Evolutionary conservation across 495 filamentous ascomycete genomes (phyloP), one percentile per base, ranked within the genome.

Genomic region (Penicillium canescens): DNA sequence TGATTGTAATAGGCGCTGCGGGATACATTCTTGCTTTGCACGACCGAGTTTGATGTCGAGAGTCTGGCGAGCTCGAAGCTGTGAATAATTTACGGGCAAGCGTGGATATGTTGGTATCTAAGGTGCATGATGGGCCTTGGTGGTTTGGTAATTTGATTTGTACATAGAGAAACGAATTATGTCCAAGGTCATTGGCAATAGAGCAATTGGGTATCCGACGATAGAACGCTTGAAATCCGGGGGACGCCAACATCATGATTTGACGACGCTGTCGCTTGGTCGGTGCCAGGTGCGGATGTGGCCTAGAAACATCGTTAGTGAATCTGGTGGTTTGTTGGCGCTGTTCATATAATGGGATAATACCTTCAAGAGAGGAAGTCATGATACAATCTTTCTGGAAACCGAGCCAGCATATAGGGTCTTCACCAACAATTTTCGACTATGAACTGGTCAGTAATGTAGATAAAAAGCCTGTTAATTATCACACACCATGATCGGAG

Each of bases 361-460:
- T 72, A 94, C 91, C 92, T 72, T 84, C 84, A 59, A 87, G 85
- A 63, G 92, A 97, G 51, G 89, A 88, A n/a, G 91, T 96, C 60
- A 97, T 83, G 39, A 98, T 92, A 24, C 86, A 87, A 62, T 96
- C 86, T 68, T 96, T 88, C 55, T 91, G 90, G 63, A 98, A 98
- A 10, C 85, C 86, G 14, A 98, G 64, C 89, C 93, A 96, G 63
- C 82, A 88, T 42, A 95, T 76, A 45, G 92, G 92, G 67, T 98
- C 89, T 51, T 85, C 80, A 61, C 96, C 93, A 21, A 96, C 82
- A 6, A 79, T 77, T 77, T 98, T 97, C 14, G 86, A 89, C 89
- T 92, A 55, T 0, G 42, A 2, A 2, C 6, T 36, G 6, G 35
- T 67, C 40, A 63, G 52, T 24, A 10, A 2, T 31, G 4, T 5